phyloP scores from a whole-genome alignment of 768 basidiomycete species.

The Boletus subparvulus region DNA sequence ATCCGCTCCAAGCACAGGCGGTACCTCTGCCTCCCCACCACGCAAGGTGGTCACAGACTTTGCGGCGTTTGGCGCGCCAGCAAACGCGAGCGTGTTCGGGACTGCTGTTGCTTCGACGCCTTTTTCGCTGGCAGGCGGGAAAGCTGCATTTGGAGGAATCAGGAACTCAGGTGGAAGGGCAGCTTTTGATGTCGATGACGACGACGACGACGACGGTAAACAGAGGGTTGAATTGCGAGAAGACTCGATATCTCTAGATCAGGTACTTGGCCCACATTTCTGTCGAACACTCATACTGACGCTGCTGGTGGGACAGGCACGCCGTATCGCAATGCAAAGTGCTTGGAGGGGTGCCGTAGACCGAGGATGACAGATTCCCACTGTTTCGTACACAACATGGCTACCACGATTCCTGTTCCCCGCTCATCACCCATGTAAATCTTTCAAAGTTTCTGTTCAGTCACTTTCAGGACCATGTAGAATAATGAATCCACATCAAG shows the following conservation, averaged over 20 bases:
- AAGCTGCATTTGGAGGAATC: slow-evolving; percentile 83
- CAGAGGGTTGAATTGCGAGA: slow-evolving; percentile 78
- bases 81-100: slow-evolving; percentile 75
- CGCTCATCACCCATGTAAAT: slow-evolving; percentile 6
- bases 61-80: slow-evolving; percentile 77
- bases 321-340: slow-evolving; percentile 85
- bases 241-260: slow-evolving; percentile 88
- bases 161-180: slow-evolving; percentile 41
- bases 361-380: slow-evolving; percentile 43
- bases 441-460: slow-evolving; percentile 14
- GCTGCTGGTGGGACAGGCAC: slow-evolving; percentile 48
- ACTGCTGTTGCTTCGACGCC: slow-evolving; percentile 82
- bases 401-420: background rate
- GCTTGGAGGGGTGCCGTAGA: slow-evolving; percentile 68
- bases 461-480: slow-evolving; percentile 26
- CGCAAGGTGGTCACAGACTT: slow-evolving; percentile 90
- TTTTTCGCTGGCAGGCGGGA: slow-evolving; percentile 74
- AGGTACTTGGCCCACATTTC: slow-evolving; percentile 50
- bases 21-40: slow-evolving; percentile 58
- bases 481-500: slow-evolving; percentile 20
- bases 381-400: slow-evolving; percentile 5
- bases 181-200: slow-evolving; percentile 60
- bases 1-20: slow-evolving; percentile 22
- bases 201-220: slow-evolving; percentile 67
- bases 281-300: slow-evolving; percentile 1